phyloP scores from a whole-genome alignment of 345 rosid genomes.

The Rhodomyrtus tomentosa region DNA sequence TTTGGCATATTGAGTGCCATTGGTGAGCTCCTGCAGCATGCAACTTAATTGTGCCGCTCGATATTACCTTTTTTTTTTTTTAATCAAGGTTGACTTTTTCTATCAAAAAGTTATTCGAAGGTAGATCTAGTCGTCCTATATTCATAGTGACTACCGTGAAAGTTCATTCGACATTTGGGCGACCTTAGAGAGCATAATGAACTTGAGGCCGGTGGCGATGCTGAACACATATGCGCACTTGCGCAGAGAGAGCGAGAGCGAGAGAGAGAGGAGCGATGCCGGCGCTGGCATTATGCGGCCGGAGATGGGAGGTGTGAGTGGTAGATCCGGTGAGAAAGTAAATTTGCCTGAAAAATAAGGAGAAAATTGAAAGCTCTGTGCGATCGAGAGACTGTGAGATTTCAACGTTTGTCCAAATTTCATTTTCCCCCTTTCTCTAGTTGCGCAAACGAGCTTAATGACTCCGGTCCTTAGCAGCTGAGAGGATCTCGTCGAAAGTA shows the following conservation, averaged over 20 bases:
- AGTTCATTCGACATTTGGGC: background rate
- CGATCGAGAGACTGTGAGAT: background rate
- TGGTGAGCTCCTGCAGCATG: background rate
- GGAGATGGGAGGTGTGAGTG: background rate
- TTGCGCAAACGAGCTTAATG: background rate
- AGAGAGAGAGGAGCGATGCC: too few relatives aligned
- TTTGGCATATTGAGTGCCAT: background rate
- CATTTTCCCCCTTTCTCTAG: background rate
- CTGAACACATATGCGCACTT: too few relatives aligned
- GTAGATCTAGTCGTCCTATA: too few relatives aligned
- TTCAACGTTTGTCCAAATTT: background rate
- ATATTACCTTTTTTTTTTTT: too few relatives aligned
- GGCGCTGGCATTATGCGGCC: background rate
- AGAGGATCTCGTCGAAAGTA: background rate
- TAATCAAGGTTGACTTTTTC: background rate
- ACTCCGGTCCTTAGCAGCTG: accelerated
- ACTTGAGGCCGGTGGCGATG: too few relatives aligned
- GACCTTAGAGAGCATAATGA: too few relatives aligned
- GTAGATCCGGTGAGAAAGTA: background rate
- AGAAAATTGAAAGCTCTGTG: background rate
- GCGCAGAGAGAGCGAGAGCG: too few relatives aligned
- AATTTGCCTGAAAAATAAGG: background rate
- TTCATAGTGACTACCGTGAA: background rate
- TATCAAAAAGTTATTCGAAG: too few relatives aligned
- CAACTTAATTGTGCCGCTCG: background rate